These are phyloP conservation scores for Metschnikowia continentalis DNA, from an alignment of 805 yeast genomes.

Conservation along the genomic window DNA sequence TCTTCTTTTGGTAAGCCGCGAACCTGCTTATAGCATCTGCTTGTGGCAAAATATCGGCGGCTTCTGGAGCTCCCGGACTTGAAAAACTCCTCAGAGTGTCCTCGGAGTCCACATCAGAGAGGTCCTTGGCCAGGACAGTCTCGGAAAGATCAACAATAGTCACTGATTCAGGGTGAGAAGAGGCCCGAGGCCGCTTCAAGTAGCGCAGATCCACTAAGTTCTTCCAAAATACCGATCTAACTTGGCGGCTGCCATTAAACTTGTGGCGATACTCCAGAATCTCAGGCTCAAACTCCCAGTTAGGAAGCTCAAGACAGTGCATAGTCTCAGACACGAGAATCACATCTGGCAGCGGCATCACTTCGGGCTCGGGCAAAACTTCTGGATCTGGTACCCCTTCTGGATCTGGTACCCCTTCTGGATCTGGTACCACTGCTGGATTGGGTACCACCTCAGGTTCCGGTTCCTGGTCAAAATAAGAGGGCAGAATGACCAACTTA, in stretches of 20 bases:
- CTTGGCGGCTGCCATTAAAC: background rate
- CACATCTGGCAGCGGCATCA: no score
- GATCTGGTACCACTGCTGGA: background rate
- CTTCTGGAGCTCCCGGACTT: background rate
- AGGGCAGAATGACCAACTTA: background rate
- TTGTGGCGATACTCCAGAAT: background rate
- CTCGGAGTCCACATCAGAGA: background rate
- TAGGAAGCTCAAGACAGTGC: background rate
- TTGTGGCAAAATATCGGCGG: background rate
- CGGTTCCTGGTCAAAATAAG: background rate
- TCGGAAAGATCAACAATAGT: background rate
- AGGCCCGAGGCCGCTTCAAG: background rate
- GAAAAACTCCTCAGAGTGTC: background rate
- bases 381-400: background rate
- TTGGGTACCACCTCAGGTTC: background rate
- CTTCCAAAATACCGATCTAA: background rate
- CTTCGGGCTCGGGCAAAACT: no score
- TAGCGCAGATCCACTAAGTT: background rate
- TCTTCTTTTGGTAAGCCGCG: background rate
- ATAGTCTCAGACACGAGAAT: background rate
- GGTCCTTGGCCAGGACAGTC: background rate
- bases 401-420: background rate
- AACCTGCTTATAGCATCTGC: background rate
- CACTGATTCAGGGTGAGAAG: background rate
- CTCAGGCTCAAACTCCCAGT: background rate